Conservation (phyloP, 768 basidiomycete species). For the Amanita pallidorosea region DNA sequence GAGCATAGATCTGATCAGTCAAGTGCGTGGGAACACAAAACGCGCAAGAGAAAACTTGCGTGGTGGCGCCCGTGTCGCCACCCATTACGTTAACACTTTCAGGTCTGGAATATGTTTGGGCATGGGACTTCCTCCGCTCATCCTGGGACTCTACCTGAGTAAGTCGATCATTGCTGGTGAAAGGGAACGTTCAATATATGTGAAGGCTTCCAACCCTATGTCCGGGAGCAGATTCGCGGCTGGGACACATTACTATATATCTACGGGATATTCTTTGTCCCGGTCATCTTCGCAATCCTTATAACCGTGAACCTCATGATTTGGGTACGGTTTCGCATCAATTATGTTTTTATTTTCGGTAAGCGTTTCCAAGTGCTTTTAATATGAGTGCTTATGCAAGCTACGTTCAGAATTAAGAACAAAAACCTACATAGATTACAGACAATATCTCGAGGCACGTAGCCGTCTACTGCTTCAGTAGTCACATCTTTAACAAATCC, state of each 20-base stretch:
- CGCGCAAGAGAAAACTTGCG: constrained; percentile 62
- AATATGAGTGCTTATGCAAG: neutral
- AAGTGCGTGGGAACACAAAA: constrained; percentile 65
- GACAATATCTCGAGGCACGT: constrained; percentile 54
- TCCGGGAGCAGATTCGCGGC: constrained; percentile 43
- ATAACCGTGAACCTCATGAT: constrained; percentile 78
- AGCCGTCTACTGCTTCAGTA: constrained; percentile 6
- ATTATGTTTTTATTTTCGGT: constrained; percentile 93
- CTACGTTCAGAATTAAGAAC: constrained; percentile 48
- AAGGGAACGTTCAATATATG: neutral
- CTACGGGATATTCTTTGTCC: constrained; percentile 67
- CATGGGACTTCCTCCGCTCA: constrained; percentile 56
- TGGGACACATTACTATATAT: constrained; percentile 71
- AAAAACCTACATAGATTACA: constrained; percentile 62
- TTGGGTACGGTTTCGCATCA: constrained; percentile 71
- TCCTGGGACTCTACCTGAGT: constrained; percentile 57
- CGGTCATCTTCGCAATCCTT: constrained; percentile 63
- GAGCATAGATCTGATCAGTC: neutral
- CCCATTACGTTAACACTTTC: constrained; percentile 63
- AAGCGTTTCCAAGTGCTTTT: constrained; percentile 10
- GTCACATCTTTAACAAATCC: constrained; percentile 5
- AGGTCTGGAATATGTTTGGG: constrained; percentile 68
- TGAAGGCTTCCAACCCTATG: constrained; percentile 45
- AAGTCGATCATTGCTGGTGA: constrained; percentile 5
- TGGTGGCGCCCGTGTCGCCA: constrained; percentile 34